These are phyloP conservation scores for Podosphaera xanthii DNA, from an alignment of 2,329 filamentous ascomycete species.

Conservation along the genomic window DNA sequence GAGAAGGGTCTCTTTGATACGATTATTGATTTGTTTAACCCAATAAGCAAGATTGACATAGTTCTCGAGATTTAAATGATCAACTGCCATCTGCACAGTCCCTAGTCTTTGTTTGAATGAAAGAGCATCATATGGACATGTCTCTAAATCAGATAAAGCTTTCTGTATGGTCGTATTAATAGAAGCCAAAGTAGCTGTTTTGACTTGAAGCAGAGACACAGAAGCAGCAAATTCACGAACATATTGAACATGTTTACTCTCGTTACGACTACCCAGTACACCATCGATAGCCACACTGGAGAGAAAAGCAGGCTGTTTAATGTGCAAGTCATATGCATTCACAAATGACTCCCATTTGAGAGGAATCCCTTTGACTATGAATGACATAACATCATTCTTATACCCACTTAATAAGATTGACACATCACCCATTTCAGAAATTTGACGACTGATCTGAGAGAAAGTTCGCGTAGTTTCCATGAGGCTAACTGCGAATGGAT, in stretches of 20 bases:
- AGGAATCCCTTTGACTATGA: constrained; percentile 71
- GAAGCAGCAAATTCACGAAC: constrained; percentile 79
- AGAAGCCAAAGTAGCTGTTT: constrained; percentile 54
- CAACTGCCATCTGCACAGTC: constrained; percentile 72
- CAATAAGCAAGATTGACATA: constrained; percentile 83
- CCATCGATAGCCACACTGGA: constrained; percentile 36
- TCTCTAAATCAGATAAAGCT: constrained; percentile 59
- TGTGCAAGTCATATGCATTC: constrained; percentile 80
- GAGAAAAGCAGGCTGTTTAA: constrained; percentile 36
- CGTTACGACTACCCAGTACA: constrained; percentile 33
- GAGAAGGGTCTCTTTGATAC: constrained; percentile 61
- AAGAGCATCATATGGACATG: constrained; percentile 60
- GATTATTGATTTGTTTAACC: constrained; percentile 69
- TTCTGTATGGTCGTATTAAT: constrained; percentile 69
- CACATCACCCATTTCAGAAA: constrained; percentile 68
- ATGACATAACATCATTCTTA: constrained; percentile 64
- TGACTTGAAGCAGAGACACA: constrained; percentile 69
- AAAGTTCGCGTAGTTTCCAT: constrained; percentile 98
- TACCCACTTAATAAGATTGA: constrained; percentile 76
- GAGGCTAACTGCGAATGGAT: constrained; percentile 88
- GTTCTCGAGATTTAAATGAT: constrained; percentile 88
- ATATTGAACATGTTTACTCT: constrained; percentile 91
- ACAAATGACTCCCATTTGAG: constrained; percentile 96
- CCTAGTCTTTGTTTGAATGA: constrained; percentile 64
- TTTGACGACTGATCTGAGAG: constrained; percentile 66